phyloP scores from a whole-genome alignment of 2,329 filamentous ascomycete species.

The Corinectria fuckeliana region DNA sequence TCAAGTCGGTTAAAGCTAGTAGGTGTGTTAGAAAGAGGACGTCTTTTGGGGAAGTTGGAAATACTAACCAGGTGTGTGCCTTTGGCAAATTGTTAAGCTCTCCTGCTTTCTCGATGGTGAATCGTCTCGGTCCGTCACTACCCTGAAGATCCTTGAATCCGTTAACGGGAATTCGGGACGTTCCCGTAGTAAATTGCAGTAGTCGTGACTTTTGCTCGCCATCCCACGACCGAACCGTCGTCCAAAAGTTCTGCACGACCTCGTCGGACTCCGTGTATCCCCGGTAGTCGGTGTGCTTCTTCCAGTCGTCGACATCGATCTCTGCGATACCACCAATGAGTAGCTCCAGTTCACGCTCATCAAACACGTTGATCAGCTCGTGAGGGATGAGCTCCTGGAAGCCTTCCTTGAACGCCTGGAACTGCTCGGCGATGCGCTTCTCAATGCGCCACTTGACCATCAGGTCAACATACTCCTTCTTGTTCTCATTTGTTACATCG shows the following conservation, averaged over 20 bases:
- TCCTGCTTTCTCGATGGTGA: constrained; percentile 97
- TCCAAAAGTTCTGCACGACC: constrained; percentile 99
- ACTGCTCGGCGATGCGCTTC: constrained; percentile 97
- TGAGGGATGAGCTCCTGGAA: constrained; percentile 98
- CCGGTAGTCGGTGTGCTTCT: constrained; percentile 99
- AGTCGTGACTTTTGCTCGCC: constrained; percentile 97
- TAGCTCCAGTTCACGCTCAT: constrained; percentile 94
- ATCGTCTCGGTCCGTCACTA: constrained; percentile 91
- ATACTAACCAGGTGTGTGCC: constrained; percentile 90
- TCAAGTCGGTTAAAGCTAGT: constrained; percentile 97
- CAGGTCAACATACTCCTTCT: constrained; percentile 97
- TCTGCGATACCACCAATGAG: constrained; percentile 99
- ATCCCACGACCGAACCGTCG: constrained; percentile 95
- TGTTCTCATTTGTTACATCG: constrained; percentile 97
- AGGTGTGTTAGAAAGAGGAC: too few relatives aligned
- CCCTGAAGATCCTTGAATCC: constrained; percentile 99
- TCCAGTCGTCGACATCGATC: constrained; percentile 99
- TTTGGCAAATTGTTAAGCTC: constrained; percentile 91
- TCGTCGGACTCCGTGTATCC: constrained; percentile 98
- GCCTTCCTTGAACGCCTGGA: constrained; percentile 95
- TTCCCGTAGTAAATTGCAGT: constrained; percentile 96
- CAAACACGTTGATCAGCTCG: constrained; percentile 97
- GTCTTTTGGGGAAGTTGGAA: not conserved
- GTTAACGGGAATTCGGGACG: constrained; percentile 96
- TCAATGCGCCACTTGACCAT: constrained; percentile 99